Conservation (phyloP, 768 basidiomycete species). For the Auricularia auricula-judae region DNA sequence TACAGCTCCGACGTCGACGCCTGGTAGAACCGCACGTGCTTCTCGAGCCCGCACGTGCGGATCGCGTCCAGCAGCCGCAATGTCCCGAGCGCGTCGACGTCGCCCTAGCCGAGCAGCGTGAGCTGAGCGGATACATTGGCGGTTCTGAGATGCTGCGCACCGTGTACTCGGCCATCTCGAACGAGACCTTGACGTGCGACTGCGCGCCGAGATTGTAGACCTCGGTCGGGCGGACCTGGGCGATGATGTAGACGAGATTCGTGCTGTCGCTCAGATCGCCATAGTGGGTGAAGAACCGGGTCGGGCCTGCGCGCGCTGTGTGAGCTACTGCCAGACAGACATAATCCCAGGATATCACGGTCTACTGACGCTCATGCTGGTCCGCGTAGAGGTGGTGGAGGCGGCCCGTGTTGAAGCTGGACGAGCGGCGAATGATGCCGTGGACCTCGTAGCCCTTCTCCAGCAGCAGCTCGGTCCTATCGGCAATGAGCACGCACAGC, state of each 20-base stretch:
- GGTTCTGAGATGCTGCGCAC: constrained; percentile 10
- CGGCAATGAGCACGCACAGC: constrained; percentile 5
- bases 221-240: constrained; percentile 89
- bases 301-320: constrained; percentile 36
- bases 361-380: constrained; percentile 72
- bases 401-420: constrained; percentile 95
- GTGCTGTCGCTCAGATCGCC: constrained; percentile 94
- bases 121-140: not conserved
- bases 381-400: constrained; percentile 89
- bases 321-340: not conserved
- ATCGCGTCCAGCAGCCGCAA: constrained; percentile 93
- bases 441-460: constrained; percentile 88
- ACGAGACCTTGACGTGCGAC: constrained; percentile 97
- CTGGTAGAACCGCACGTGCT: constrained; percentile 92
- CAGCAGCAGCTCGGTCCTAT: constrained; percentile 72
- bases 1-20: constrained; percentile 96
- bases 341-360: not conserved
- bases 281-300: constrained; percentile 77
- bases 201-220: constrained; percentile 98
- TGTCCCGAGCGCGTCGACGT: constrained; percentile 92
- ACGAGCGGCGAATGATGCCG: constrained; percentile 93
- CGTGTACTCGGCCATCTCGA: constrained; percentile 99
- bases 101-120: constrained; percentile 32
- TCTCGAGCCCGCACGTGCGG: constrained; percentile 88
- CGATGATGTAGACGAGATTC: constrained; percentile 93